A percentile compares a stretch with the other conserved stretches of the same genome.
These are phyloP conservation scores for Candida parachauliodes DNA, from an alignment of 805 yeast genomes.

Conservation along the genomic window DNA sequence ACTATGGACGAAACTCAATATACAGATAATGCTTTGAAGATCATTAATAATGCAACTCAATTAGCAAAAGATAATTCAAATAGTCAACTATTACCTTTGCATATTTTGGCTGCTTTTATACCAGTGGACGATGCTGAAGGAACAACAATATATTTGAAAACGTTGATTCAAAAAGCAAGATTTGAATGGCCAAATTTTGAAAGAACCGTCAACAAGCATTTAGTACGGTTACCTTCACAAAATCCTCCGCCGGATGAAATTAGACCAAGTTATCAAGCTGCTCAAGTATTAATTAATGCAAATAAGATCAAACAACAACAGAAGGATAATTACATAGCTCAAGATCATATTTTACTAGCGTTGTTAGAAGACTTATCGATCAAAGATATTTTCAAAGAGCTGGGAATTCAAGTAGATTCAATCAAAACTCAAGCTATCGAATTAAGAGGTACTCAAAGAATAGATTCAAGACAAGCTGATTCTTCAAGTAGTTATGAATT, in stretches of 20 bases:
- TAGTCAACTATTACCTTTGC: conserved; percentile 82
- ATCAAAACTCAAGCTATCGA: conserved; percentile 73
- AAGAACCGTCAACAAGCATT: conserved; percentile 71
- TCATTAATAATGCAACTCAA: conserved; percentile 74
- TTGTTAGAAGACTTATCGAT: conserved; percentile 75
- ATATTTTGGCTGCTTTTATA: conserved; percentile 87
- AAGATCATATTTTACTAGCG: conserved; percentile 88
- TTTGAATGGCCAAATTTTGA: conserved; percentile 82
- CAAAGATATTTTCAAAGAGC: conserved; percentile 68
- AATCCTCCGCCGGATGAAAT: conserved; percentile 84
- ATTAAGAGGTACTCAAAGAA: conserved; percentile 85
- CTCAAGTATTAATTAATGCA: conserved; percentile 71
- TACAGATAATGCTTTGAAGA: conserved; percentile 87
- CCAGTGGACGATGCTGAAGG: conserved; percentile 50
- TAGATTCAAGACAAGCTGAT: conserved; percentile 92
- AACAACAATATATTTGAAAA: conserved; percentile 61
- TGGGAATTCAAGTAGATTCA: conserved; percentile 62
- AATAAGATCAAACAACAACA: conserved; percentile 77
- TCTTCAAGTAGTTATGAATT: conserved; percentile 82
- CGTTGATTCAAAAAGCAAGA: conserved; percentile 79
- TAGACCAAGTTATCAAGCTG: conserved; percentile 70
- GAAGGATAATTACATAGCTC: conserved; percentile 88
- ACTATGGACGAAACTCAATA: conserved; percentile 69
- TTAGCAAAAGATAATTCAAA: conserved; percentile 83
- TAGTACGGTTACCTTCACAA: conserved; percentile 85